Conservation (phyloP, 1,284 basidiomycete genomes). For the Irpex sp. region DNA sequence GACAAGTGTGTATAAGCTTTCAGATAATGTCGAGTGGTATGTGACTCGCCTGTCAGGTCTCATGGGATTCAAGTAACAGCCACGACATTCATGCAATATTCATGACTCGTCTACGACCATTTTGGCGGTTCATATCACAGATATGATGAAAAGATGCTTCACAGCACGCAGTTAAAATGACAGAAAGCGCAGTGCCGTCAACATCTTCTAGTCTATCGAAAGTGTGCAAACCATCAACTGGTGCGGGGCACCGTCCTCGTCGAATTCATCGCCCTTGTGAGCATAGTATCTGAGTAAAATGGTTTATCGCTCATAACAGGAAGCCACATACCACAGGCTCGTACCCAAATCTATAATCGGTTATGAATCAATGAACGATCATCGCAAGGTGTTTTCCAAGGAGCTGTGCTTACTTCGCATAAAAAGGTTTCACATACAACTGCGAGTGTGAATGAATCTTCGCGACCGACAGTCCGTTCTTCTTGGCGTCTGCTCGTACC, state of each 20-base stretch:
- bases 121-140: neutral
- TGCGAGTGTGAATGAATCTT: conserved; percentile 64
- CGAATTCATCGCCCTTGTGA: conserved; percentile 66
- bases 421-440: conserved; percentile 66
- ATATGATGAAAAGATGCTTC: neutral
- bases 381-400: conserved; percentile 7
- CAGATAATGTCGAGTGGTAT: neutral
- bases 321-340: conserved; percentile 50
- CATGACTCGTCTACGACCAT: no score
- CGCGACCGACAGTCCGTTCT: conserved; percentile 24
- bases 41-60: neutral
- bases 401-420: conserved; percentile 55
- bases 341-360: conserved; percentile 60
- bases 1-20: neutral
- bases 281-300: neutral
- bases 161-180: neutral
- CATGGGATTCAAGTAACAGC: no score
- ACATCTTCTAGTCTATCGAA: conserved; percentile 30
- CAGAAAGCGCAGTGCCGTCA: neutral
- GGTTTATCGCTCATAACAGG: conserved; percentile 14
- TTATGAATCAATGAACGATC: neutral
- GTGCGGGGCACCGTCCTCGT: conserved; percentile 79
- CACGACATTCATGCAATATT: no score
- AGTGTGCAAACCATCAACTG: conserved; percentile 67
- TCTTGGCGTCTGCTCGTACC: conserved; percentile 38